Evolutionary conservation across 768 basidiomycete species (phyloP).

Genomic region (Trametes cinnabarina): DNA sequence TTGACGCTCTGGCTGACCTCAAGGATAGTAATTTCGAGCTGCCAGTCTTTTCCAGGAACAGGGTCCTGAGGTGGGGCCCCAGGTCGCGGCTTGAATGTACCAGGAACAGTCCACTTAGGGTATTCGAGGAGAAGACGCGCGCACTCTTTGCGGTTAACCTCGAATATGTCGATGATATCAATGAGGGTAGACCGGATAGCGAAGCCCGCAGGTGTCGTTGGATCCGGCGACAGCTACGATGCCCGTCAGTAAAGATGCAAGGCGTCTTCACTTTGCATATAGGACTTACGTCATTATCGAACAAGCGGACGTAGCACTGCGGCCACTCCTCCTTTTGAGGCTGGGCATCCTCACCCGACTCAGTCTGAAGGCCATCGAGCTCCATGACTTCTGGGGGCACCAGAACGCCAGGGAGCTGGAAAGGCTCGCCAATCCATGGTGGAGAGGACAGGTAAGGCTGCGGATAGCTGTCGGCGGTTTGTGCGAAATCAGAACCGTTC

Average conservation of each 20-base stretch:
- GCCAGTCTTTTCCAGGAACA: constrained; percentile 66
- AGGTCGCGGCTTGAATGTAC: constrained; percentile 82
- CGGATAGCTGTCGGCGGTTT: constrained; percentile 53
- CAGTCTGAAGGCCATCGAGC: constrained; percentile 65
- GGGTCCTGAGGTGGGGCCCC: constrained; percentile 55
- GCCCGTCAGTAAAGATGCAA: neutral
- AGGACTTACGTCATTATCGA: constrained; percentile 56
- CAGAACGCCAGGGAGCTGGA: constrained; percentile 72
- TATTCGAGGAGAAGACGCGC: constrained; percentile 84
- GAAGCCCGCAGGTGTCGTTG: constrained; percentile 74
- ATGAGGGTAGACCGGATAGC: constrained; percentile 69
- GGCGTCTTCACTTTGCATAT: neutral
- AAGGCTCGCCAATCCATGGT: constrained; percentile 46
- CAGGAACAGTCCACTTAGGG: constrained; percentile 76
- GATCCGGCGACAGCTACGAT: constrained; percentile 70
- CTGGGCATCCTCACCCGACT: constrained; percentile 67
- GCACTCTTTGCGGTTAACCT: constrained; percentile 94
- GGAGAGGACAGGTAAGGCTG: constrained; percentile 61
- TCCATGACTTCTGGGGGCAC: constrained; percentile 89
- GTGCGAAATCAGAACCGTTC: constrained; percentile 58
- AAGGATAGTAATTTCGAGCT: constrained; percentile 83
- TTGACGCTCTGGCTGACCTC: constrained; percentile 50
- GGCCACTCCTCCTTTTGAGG: constrained; percentile 85
- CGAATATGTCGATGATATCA: constrained; percentile 86
- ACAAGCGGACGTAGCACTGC: constrained; percentile 64